These are phyloP conservation scores for Gynostemma pentaphyllum DNA, from an alignment of 306 rosid species.

Conservation along the genomic window DNA sequence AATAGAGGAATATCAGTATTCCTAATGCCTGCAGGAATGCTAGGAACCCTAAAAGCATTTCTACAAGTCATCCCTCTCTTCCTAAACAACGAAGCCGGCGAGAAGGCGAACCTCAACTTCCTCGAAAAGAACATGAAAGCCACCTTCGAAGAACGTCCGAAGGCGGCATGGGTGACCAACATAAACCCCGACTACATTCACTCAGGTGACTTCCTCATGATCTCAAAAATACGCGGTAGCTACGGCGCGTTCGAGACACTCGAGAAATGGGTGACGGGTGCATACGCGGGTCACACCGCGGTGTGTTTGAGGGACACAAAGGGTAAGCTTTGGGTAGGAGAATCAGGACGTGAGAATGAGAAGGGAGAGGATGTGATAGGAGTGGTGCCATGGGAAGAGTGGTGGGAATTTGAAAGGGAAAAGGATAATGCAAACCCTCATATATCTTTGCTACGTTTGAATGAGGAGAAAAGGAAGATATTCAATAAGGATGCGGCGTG, in stretches of 20 bases:
- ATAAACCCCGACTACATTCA: conserved; percentile 58
- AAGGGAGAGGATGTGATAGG: not conserved
- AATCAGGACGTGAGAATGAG: not conserved
- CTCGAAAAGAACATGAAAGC: conserved; percentile 79
- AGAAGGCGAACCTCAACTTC: conserved; percentile 59
- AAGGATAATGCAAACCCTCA: conserved; percentile 84
- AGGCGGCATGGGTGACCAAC: conserved; percentile 83
- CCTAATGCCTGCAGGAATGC: conserved; percentile 83
- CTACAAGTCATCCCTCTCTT: conserved; percentile 84
- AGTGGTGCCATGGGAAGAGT: conserved; percentile 34
- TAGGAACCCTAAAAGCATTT: conserved; percentile 75
- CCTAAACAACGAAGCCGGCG: conserved; percentile 90
- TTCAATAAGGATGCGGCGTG: conserved; percentile 91
- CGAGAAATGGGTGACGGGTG: too few species aligned
- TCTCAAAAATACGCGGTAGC: conserved; percentile 86
- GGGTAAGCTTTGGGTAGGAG: too few species aligned
- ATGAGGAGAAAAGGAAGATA: conserved; percentile 52
- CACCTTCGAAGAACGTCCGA: conserved; percentile 51
- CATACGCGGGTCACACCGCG: conserved; percentile 84
- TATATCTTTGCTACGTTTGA: conserved; percentile 82
- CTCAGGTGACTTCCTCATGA: conserved; percentile 85
- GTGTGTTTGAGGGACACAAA: too few species aligned
- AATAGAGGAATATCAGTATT: conserved; percentile 67
- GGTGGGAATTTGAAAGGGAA: conserved; percentile 47
- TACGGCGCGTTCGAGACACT: conserved; percentile 94